Conservation (phyloP, 2,329 filamentous ascomycete genomes). For the Lachnellula subtilissima region DNA sequence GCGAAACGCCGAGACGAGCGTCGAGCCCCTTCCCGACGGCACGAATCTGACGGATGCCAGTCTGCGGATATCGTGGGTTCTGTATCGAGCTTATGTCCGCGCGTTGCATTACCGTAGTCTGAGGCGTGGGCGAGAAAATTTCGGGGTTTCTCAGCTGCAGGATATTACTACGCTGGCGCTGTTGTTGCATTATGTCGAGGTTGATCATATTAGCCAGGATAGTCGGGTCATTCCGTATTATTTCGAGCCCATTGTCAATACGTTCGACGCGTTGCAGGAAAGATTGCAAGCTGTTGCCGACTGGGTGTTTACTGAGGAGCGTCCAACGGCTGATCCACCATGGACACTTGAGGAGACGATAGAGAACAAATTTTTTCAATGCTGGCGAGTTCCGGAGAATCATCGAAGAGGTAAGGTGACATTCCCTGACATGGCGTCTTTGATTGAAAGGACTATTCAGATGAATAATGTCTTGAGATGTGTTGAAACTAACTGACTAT, state of each 20-base stretch:
- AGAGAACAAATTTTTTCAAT: not conserved
- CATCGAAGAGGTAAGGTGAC: not conserved
- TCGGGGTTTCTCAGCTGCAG: conserved; percentile 3
- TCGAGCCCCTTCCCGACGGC: conserved; percentile 1
- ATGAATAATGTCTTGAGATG: too few species aligned
- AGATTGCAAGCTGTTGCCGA: not conserved
- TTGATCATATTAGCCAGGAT: not conserved
- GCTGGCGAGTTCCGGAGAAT: not conserved
- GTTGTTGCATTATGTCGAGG: conserved; percentile 4
- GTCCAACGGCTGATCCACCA: not conserved
- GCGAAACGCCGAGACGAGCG: not conserved
- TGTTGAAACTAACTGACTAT: not conserved
- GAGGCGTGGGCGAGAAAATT: not conserved
- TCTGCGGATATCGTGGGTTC: conserved; percentile 4
- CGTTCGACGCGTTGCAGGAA: not conserved
- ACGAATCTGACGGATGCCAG: not conserved
- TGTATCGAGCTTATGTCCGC: conserved; percentile 15
- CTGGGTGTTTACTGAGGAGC: not conserved
- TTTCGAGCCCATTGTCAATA: not conserved
- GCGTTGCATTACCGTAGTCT: conserved; percentile 15
- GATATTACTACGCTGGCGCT: conserved; percentile 1
- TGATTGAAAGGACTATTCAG: too few species aligned
- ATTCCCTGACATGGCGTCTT: not conserved
- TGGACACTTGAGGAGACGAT: not conserved
- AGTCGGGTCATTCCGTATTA: not conserved